A percentile compares a stretch with the other conserved stretches of the same genome.
Evolutionary conservation across 345 rosid species (phyloP).

Genomic region (Eucalyptus rudis): DNA sequence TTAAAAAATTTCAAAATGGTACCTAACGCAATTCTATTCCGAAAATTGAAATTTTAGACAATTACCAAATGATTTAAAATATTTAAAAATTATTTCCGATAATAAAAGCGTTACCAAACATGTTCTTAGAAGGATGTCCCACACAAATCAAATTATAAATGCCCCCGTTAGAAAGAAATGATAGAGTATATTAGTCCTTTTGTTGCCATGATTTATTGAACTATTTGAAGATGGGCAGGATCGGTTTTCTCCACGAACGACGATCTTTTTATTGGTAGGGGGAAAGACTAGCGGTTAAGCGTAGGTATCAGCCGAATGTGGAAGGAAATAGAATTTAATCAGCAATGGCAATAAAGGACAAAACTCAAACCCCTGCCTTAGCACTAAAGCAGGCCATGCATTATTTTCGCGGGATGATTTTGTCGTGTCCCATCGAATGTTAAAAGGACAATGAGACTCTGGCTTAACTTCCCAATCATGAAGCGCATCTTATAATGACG

Average conservation of each 20-base stretch:
- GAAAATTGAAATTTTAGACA: accelerated
- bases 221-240: neutral
- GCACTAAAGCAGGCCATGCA: neutral
- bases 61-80: accelerated
- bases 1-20: accelerated
- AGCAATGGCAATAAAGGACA: neutral
- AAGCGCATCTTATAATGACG: neutral
- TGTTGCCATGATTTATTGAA: neutral
- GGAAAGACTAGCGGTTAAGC: neutral
- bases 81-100: too few species aligned
- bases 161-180: too few species aligned
- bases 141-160: neutral
- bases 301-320: neutral
- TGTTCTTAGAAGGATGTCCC: accelerated
- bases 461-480: neutral
- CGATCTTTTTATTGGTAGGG: neutral
- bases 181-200: neutral
- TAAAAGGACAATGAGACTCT: neutral
- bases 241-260: neutral
- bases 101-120: too few species aligned
- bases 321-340: neutral
- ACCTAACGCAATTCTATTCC: accelerated
- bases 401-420: neutral
- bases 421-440: neutral
- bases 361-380: neutral